Conservation (phyloP, 768 basidiomycete species). For the Leccinellum luteum region DNA sequence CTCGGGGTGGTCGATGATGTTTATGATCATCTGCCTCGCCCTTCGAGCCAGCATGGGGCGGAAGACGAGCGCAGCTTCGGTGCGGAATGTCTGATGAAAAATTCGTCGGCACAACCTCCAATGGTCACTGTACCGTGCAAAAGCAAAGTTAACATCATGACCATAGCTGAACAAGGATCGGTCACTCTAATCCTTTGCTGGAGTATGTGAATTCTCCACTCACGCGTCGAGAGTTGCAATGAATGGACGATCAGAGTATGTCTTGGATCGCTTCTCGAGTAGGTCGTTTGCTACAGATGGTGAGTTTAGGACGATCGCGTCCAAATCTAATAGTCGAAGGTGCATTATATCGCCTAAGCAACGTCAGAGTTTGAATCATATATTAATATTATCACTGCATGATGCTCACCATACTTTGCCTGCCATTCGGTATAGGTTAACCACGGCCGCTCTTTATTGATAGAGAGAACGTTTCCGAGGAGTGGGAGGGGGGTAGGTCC, state of each 20-base stretch:
- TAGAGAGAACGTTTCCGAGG: too few relatives aligned
- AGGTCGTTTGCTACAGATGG: not conserved
- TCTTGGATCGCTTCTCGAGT: not conserved
- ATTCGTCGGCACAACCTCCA: constrained; percentile 12
- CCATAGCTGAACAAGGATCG: not conserved
- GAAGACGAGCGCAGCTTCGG: constrained; percentile 2
- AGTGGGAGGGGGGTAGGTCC: too few relatives aligned
- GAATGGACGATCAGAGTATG: constrained; percentile 1
- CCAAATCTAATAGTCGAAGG: not conserved
- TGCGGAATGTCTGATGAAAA: constrained; percentile 19
- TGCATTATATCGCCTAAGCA: not conserved
- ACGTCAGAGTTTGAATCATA: not conserved
- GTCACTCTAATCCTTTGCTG: not conserved
- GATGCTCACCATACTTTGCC: not conserved
- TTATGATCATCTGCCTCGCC: constrained; percentile 10
- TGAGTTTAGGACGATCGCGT: not conserved
- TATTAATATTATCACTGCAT: not conserved
- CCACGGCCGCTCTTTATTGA: too few relatives aligned
- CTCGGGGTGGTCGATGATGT: constrained; percentile 7
- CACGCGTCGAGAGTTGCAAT: not conserved
- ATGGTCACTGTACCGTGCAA: not conserved
- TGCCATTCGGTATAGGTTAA: too few relatives aligned
- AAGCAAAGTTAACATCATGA: not conserved
- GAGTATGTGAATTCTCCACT: not conserved
- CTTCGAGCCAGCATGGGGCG: constrained; percentile 15